Conservation (phyloP, 305 asterid species). For the Fraxinus angustifolia region DNA sequence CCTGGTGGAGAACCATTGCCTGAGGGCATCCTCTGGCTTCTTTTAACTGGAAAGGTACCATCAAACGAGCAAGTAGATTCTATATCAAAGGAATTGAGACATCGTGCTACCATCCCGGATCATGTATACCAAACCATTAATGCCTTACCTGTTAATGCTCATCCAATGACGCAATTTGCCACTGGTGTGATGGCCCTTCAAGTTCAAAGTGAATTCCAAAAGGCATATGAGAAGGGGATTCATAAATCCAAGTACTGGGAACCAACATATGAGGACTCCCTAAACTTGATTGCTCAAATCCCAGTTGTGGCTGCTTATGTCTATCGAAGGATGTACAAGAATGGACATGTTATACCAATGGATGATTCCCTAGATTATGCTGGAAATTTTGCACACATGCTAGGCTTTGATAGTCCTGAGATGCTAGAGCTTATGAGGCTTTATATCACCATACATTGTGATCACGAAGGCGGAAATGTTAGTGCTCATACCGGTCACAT, state of each 20-base stretch:
- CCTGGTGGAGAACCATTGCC: conserved; percentile 97
- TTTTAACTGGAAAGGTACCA: conserved; percentile 90
- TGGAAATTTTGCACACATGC: conserved; percentile 78
- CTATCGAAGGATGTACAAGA: conserved; percentile 74
- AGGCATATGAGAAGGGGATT: conserved; percentile 79
- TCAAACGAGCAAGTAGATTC: conserved; percentile 74
- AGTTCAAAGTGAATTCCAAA: conserved; percentile 85
- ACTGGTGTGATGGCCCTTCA: conserved; percentile 95
- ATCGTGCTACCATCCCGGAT: conserved; percentile 76
- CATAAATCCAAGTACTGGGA: conserved; percentile 87
- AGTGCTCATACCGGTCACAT: conserved; percentile 93
- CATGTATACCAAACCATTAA: conserved; percentile 75
- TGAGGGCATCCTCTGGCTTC: conserved; percentile 98
- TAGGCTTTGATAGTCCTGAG: conserved; percentile 75
- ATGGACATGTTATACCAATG: conserved; percentile 53
- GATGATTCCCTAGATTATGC: conserved; percentile 79
- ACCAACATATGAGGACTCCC: conserved; percentile 71
- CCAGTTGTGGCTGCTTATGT: conserved; percentile 69
- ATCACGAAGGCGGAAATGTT: conserved; percentile 93
- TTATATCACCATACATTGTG: conserved; percentile 89
- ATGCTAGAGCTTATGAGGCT: conserved; percentile 97
- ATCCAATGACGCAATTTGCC: conserved; percentile 89
- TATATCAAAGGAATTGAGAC: conserved; percentile 59
- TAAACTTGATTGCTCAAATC: conserved; percentile 75
- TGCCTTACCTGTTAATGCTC: conserved; percentile 68